Evolutionary conservation across 768 basidiomycete genomes (phyloP).

Genomic region (Podaxis rugospora): DNA sequence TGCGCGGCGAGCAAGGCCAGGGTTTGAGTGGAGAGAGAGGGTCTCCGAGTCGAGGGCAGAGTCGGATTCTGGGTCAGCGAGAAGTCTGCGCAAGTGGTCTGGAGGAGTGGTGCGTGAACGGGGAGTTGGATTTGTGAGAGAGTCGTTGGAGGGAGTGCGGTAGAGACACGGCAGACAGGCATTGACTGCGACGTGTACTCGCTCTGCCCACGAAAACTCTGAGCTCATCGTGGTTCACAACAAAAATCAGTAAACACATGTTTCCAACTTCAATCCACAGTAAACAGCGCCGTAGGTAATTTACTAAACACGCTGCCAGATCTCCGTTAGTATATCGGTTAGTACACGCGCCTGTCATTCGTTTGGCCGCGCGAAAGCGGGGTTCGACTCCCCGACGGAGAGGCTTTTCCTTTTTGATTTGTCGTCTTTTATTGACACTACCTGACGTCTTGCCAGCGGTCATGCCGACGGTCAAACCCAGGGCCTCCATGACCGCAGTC

Average conservation of each 20-base stretch:
- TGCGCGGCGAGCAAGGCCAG: constrained; percentile 21
- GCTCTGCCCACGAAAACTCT: constrained; percentile 57
- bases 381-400: constrained; percentile 18
- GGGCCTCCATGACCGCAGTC: no score
- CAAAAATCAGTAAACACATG: neutral
- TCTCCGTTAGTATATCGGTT: constrained; percentile 11
- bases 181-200: constrained; percentile 49
- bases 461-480: no score
- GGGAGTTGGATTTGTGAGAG: constrained; percentile 14
- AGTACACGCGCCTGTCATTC: constrained; percentile 8
- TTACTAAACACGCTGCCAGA: neutral
- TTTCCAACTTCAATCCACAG: neutral
- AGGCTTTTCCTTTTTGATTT: neutral
- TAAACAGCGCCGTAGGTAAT: neutral
- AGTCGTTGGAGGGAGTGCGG: constrained; percentile 19
- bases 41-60: constrained; percentile 52
- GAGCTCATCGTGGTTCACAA: constrained; percentile 23
- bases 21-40: constrained; percentile 64
- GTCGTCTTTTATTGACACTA: no score
- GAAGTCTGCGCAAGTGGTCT: constrained; percentile 35
- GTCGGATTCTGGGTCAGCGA: constrained; percentile 15
- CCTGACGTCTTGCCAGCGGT: no score
- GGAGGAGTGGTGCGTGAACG: constrained; percentile 19
- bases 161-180: constrained; percentile 25
- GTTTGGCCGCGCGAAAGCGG: constrained; percentile 14